Base-by-base conservation (phyloP, 352 stramenopile species). In the Thalassiosira delicatula region DNA sequence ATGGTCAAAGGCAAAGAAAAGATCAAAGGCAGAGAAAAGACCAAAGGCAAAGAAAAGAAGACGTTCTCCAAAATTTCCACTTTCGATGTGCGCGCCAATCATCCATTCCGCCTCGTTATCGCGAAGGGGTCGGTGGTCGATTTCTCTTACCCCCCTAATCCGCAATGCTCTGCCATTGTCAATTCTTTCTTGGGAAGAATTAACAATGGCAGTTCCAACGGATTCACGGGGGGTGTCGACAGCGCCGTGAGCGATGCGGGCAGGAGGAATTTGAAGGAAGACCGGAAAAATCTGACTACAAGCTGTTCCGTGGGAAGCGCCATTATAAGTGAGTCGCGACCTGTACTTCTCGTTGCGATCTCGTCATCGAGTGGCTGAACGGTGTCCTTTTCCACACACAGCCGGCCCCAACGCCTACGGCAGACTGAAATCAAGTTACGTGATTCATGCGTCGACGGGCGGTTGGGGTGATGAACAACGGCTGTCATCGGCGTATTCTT, bases 201-300 rank as follows among this genome's bases (percentile, higher is more conserved):
- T n/a, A 91, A 91, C 27, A 85, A 92, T 74, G 61, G 51, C 56
- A 93, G 91, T 78, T 57, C 94, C 0, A 88, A 87, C 35, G 92
- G 92, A 32, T n/a, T n/a, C n/a, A n/a, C n/a, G n/a, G 91, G 91
- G 46, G 92, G 91, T 9, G 90, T 95, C 8, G 92, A 95, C 78
- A 91, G 92, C 29, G 92, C 92, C 1, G 93, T 95, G 44, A 83
- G 54, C 32, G 23, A 68, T 21, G 89, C 89, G 4, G 92, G 92
- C 46, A 91, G 91, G 7, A 30, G 40, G 0, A 84, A 76, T 33
- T 73, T 94, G 7, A 40, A 67, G 3, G 46, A 73, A 3, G 89
- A 91, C 73, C 69, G 90, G 19, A 23, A 70, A 44, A 76, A 46
- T 7, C 60, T 95, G 0, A 86, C 87, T 30, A n/a, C 9, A 84